A percentile compares a stretch with the other conserved stretches of the same genome.
phyloP scores from a whole-genome alignment of 306 rosid genomes.

The Sicyos edulis region DNA sequence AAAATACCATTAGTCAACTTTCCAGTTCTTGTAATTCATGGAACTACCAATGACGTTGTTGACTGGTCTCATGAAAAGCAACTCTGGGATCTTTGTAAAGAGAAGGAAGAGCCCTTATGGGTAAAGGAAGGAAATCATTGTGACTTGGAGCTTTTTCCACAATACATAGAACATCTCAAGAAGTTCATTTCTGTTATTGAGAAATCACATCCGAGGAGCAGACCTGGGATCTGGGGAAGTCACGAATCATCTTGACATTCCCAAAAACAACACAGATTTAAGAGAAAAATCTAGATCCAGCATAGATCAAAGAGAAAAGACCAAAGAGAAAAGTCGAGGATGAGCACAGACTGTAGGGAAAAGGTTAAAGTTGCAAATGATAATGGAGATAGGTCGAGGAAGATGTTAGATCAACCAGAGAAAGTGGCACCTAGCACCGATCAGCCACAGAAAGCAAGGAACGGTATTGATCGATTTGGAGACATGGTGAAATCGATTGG shows the following conservation, averaged over 20 bases:
- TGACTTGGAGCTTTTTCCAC: constrained; percentile 80
- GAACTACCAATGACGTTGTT: constrained; percentile 80
- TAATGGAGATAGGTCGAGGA: constrained; percentile 67
- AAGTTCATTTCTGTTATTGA: constrained; percentile 61
- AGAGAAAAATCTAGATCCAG: constrained; percentile 60
- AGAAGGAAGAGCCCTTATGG: constrained; percentile 96
- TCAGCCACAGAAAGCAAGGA: constrained; percentile 29
- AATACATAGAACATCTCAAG: constrained; percentile 83
- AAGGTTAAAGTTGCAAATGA: constrained; percentile 54
- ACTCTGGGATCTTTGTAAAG: constrained; percentile 89
- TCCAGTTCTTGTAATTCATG: constrained; percentile 94
- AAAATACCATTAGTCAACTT: constrained; percentile 70
- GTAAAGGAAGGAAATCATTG: constrained; percentile 91
- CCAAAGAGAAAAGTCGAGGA: constrained; percentile 47
- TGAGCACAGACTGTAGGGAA: constrained; percentile 57
- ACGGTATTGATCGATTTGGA: constrained; percentile 55
- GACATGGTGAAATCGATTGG: constrained; percentile 85
- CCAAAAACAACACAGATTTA: constrained; percentile 64
- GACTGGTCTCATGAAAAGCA: constrained; percentile 94
- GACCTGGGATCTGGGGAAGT: constrained; percentile 35
- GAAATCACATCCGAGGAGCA: constrained; percentile 39
- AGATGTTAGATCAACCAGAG: constrained; percentile 49
- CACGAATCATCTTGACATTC: constrained; percentile 48
- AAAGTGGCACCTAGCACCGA: constrained; percentile 24
- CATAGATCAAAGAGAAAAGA: constrained; percentile 42